phyloP scores from a whole-genome alignment of 78 protist genomes.

The Guillardia theta region DNA sequence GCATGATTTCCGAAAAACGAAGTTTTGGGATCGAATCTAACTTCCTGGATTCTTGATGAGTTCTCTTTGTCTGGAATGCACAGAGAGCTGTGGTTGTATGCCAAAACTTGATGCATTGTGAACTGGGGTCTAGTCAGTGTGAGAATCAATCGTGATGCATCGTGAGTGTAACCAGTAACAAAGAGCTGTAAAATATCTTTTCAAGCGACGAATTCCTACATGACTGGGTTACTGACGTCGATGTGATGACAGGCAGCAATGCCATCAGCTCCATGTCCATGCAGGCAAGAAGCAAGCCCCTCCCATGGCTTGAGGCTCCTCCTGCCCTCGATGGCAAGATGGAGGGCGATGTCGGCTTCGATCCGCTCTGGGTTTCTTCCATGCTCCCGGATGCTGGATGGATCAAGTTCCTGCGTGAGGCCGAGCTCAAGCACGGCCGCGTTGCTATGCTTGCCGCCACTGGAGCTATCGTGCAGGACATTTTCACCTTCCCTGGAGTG shows the following conservation, averaged over 20 bases:
- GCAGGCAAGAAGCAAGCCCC: not conserved
- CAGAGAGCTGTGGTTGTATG: too few species aligned
- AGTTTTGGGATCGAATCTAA: too few species aligned
- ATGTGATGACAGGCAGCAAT: not conserved
- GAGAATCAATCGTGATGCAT: too few species aligned
- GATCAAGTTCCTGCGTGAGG: not conserved
- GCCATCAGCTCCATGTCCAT: not conserved
- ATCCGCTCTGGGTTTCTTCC: constrained; percentile 29
- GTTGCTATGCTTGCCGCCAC: constrained; percentile 34
- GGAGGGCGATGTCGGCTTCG: not conserved
- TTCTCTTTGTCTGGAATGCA: too few species aligned
- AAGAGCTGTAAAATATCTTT: too few species aligned
- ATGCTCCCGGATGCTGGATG: not conserved
- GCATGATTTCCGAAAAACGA: too few species aligned
- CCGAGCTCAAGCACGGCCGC: constrained; percentile 37
- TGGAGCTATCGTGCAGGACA: constrained; percentile 20
- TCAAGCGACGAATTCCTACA: too few species aligned
- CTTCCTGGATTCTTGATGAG: too few species aligned
- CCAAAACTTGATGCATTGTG: too few species aligned
- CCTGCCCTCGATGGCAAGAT: not conserved
- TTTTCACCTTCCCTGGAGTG: not conserved
- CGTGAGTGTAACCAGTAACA: too few species aligned
- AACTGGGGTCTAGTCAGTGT: too few species aligned
- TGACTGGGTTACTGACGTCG: not conserved
- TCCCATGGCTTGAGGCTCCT: not conserved